These are phyloP conservation scores for Amniculicola lignicola DNA, from an alignment of 495 filamentous ascomycete genomes.

Conservation along the genomic window DNA sequence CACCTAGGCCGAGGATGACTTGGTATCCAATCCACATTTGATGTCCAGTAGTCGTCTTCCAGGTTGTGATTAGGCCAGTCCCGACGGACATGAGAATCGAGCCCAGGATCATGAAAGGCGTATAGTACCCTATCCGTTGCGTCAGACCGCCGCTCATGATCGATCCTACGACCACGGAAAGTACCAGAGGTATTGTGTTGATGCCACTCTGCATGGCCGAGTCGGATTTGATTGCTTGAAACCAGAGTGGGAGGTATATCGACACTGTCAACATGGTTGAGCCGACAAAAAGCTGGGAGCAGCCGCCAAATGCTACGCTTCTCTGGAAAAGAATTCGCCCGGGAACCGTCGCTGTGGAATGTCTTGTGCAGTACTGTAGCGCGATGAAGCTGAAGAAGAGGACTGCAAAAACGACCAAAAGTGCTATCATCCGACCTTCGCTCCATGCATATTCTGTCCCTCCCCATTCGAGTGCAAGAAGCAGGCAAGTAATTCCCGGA, in stretches of 20 bases:
- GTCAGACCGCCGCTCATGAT: constrained; percentile 61
- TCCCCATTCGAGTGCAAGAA: constrained; percentile 66
- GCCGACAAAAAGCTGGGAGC: constrained; percentile 42
- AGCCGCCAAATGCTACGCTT: constrained; percentile 42
- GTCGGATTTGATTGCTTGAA: constrained; percentile 28
- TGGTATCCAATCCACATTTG: constrained; percentile 34
- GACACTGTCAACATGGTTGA: constrained; percentile 56
- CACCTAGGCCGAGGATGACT: constrained; percentile 29
- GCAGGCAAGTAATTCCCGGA: constrained; percentile 52
- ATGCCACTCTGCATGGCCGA: constrained; percentile 29
- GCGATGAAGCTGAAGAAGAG: constrained; percentile 50
- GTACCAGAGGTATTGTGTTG: constrained; percentile 22
- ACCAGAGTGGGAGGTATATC: constrained; percentile 34
- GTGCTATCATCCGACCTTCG: constrained; percentile 39
- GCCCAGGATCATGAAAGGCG: constrained; percentile 52
- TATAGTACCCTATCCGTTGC: constrained; percentile 70
- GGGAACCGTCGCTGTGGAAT: constrained; percentile 46
- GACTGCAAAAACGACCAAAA: constrained; percentile 48
- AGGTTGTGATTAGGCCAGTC: constrained; percentile 32
- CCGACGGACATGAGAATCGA: constrained; percentile 22
- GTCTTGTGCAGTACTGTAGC: constrained; percentile 51
- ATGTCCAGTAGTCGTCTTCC: constrained; percentile 1
- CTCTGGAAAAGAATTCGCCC: constrained; percentile 49
- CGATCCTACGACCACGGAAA: constrained; percentile 48
- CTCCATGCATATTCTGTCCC: constrained; percentile 55